Percentiles rank a stretch among this genome's conserved stretches.
phyloP scores from a whole-genome alignment of 2,329 filamentous ascomycete species.

The Penicillium vulpinum region DNA sequence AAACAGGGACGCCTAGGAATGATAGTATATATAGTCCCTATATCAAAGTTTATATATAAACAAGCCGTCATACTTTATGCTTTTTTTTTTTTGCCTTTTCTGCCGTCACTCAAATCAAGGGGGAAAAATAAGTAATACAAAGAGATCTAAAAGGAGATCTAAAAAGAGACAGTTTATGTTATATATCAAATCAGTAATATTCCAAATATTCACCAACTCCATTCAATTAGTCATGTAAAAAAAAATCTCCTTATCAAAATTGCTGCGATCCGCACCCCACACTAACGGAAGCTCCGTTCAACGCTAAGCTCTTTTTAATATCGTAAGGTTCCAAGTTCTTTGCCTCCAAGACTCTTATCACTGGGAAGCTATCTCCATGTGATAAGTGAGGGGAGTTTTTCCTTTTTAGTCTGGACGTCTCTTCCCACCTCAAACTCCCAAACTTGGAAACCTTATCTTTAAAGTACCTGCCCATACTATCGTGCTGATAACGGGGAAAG shows the following conservation, averaged over 20 bases:
- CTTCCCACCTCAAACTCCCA: neutral
- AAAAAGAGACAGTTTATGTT: no score
- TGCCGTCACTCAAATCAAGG: no score
- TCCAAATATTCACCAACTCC: neutral
- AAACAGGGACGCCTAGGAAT: no score
- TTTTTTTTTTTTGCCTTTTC: no score
- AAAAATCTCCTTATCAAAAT: conserved; percentile 10
- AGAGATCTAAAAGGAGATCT: no score
- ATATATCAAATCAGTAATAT: neutral
- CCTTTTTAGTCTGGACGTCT: neutral
- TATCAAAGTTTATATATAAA: no score
- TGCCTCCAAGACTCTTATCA: conserved; percentile 2
- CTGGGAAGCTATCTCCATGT: conserved; percentile 10
- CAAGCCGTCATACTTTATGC: no score
- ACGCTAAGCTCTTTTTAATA: conserved; percentile 9
- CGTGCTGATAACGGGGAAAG: neutral
- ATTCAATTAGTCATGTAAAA: conserved; percentile 4
- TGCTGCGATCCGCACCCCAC: conserved; percentile 10
- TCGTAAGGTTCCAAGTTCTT: neutral
- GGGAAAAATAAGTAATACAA: no score
- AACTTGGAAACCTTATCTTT: neutral
- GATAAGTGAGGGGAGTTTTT: conserved; percentile 7
- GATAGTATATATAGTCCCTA: no score
- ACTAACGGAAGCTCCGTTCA: neutral
- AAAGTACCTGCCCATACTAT: neutral